Evolutionary conservation across 306 rosid genomes (phyloP).

Genomic region (Betula pendula): DNA sequence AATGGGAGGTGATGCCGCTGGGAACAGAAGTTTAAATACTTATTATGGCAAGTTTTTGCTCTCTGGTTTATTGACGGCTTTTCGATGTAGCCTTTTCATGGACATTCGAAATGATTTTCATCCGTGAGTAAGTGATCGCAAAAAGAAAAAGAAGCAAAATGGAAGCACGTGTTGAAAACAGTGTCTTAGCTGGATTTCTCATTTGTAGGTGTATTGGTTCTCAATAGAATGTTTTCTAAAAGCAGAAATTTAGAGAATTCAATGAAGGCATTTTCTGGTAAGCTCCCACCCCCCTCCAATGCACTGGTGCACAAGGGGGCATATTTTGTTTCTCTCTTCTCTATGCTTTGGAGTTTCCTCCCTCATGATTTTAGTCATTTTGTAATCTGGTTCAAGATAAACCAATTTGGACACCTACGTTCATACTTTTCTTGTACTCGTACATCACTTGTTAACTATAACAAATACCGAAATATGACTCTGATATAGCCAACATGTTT

Average conservation of each 20-base stretch:
- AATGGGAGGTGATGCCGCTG: too few relatives aligned
- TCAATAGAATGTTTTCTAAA: background rate
- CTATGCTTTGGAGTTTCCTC: background rate
- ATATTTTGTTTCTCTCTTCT: background rate
- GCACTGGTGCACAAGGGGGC: background rate
- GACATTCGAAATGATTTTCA: background rate
- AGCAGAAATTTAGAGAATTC: background rate
- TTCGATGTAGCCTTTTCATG: background rate
- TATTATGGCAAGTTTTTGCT: background rate
- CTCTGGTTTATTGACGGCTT: background rate
- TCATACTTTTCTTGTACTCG: background rate
- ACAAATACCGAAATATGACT: background rate
- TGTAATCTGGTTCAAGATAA: background rate
- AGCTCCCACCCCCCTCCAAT: background rate
- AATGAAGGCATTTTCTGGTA: background rate
- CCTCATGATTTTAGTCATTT: background rate
- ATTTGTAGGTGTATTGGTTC: background rate
- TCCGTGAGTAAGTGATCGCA: too few relatives aligned
- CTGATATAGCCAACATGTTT: background rate
- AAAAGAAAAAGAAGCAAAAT: too few relatives aligned
- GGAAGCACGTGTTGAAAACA: background rate
- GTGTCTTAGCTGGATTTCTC: background rate
- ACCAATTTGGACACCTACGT: background rate
- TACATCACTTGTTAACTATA: background rate
- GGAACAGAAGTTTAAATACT: too few relatives aligned